Evolutionary conservation across 78 protist species (phyloP).

Genomic region (Chrysochromulina tobinii): DNA sequence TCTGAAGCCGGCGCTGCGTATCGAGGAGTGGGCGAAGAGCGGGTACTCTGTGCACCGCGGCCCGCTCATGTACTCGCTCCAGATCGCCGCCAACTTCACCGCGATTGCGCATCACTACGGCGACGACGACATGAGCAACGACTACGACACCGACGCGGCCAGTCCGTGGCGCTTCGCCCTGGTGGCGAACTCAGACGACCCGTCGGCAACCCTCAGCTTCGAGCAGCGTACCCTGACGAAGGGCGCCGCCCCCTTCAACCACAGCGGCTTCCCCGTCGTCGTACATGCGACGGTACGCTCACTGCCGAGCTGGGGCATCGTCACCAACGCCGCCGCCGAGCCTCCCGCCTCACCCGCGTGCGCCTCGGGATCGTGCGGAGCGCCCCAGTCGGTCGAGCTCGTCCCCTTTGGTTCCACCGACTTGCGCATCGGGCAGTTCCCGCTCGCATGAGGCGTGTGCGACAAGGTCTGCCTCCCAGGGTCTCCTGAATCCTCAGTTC

Average conservation of each 20-base stretch:
- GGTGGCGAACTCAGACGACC: not conserved
- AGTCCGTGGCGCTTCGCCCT: slow-evolving; percentile 41
- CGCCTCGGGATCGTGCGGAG: not conserved
- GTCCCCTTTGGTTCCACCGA: slow-evolving; percentile 50
- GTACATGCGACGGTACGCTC: not conserved
- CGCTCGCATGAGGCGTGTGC: not conserved
- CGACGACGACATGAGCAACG: not conserved
- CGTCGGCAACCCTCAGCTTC: not conserved
- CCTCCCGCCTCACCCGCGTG: slow-evolving; percentile 11
- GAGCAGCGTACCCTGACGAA: not conserved
- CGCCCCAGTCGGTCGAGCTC: not conserved
- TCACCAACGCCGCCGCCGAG: slow-evolving; percentile 9
- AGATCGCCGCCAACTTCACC: not conserved
- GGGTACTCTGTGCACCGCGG: slow-evolving; percentile 30
- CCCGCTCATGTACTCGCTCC: slow-evolving; percentile 39
- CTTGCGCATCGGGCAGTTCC: slow-evolving; percentile 42
- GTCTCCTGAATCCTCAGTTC: too few species aligned
- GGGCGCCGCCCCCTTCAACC: slow-evolving; percentile 35
- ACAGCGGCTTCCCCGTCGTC: not conserved
- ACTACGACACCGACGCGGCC: not conserved
- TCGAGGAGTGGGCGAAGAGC: slow-evolving; percentile 11
- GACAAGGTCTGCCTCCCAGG: too few species aligned
- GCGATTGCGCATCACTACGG: not conserved
- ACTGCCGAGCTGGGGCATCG: slow-evolving; percentile 22
- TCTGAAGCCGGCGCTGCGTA: too few species aligned